These are phyloP conservation scores for Silybum marianum DNA, from an alignment of 129 eudicot species.

Conservation along the genomic window DNA sequence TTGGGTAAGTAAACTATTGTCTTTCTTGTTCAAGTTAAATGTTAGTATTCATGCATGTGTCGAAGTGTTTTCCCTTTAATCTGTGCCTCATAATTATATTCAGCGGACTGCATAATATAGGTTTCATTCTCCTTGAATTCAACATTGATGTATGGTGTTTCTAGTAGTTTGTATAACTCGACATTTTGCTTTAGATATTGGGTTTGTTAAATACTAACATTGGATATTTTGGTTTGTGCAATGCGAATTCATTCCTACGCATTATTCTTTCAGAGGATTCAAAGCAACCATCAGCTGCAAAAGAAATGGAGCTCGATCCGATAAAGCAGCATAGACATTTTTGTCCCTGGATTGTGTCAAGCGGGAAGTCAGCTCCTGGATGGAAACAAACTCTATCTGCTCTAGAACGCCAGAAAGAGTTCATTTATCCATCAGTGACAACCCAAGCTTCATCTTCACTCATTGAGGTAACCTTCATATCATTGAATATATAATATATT, in stretches of 20 bases:
- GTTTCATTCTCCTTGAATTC: too few species aligned
- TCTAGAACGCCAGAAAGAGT: conserved; percentile 62
- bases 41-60: not conserved
- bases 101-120: not conserved
- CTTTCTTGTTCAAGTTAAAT: not conserved
- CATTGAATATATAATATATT: not conserved
- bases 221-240: not conserved
- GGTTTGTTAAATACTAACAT: not conserved
- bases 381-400: conserved; percentile 84
- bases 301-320: conserved; percentile 71
- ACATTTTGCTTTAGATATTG: not conserved
- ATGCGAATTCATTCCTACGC: not conserved
- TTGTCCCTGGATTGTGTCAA: conserved; percentile 87
- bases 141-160: not conserved
- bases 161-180: not conserved
- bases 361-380: conserved; percentile 62
- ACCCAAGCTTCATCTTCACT: conserved; percentile 60
- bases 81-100: not conserved
- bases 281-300: conserved; percentile 23
- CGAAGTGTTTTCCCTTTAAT: not conserved
- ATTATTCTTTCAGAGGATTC: conserved; percentile 36
- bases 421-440: conserved; percentile 38
- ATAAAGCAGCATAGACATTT: conserved; percentile 90
- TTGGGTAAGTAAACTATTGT: conserved; percentile 22
- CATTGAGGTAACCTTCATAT: conserved; percentile 58